Evolutionary conservation across 2,329 filamentous ascomycete species (phyloP).

Genomic region (Ophiostoma quercus): DNA sequence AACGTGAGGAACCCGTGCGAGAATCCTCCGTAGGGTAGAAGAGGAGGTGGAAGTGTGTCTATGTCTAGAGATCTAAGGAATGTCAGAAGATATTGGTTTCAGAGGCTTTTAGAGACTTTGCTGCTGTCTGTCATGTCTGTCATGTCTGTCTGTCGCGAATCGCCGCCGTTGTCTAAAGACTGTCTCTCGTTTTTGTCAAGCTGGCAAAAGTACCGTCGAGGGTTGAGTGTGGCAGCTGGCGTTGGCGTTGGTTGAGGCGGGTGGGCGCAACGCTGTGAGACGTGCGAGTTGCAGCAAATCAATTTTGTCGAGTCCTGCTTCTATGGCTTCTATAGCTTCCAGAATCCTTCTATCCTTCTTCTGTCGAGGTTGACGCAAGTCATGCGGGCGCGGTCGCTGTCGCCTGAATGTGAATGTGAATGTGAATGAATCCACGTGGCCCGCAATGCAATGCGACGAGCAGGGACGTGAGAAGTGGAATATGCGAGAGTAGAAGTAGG

Average conservation of each 20-base stretch:
- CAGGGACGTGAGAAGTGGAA: neutral
- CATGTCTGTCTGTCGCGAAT: neutral
- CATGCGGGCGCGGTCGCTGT: neutral
- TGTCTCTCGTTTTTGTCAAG: neutral
- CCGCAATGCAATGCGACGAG: neutral
- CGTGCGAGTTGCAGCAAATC: neutral
- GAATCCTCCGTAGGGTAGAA: neutral
- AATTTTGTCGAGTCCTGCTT: neutral
- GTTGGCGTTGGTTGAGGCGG: neutral
- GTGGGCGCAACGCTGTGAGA: neutral
- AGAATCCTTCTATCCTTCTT: neutral
- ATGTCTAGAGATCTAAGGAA: constrained; percentile 1
- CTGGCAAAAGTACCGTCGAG: neutral
- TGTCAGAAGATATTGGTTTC: neutral
- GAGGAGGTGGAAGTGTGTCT: neutral
- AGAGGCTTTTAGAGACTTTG: neutral
- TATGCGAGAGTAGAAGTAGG: no score
- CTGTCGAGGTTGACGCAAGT: neutral
- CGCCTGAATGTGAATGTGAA: neutral
- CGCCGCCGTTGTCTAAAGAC: neutral
- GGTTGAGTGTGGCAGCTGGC: neutral
- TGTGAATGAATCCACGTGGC: neutral
- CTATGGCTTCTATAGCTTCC: neutral
- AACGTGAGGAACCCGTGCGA: neutral
- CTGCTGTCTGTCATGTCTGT: neutral